Conservation (phyloP, 2,329 filamentous ascomycete genomes). For the Talaromyces sp. region DNA sequence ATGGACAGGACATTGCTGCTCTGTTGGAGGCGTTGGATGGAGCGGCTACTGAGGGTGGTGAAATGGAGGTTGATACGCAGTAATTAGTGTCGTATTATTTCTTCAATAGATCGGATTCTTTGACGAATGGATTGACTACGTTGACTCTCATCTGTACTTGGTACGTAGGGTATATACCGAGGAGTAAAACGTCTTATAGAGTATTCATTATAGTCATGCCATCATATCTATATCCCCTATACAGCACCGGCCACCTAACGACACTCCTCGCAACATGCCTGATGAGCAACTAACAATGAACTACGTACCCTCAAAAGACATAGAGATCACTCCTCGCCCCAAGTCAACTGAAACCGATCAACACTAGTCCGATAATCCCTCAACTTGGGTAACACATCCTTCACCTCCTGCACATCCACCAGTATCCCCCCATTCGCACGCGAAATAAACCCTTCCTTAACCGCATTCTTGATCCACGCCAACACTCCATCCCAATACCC, state of each 20-base stretch:
- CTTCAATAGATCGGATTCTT: not conserved
- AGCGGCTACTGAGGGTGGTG: constrained; percentile 45
- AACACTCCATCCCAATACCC: constrained; percentile 91
- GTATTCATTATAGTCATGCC: not conserved
- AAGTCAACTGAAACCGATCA: constrained; percentile 76
- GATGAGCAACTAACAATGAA: not conserved
- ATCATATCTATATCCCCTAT: not conserved
- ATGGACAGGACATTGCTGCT: constrained; percentile 80
- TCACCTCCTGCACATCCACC: constrained; percentile 66
- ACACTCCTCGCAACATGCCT: not conserved
- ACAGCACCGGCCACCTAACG: not conserved
- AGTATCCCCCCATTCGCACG: constrained; percentile 71
- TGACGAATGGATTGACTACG: not conserved
- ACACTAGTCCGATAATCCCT: constrained; percentile 72
- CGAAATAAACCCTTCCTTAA: constrained; percentile 74
- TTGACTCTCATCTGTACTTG: not conserved
- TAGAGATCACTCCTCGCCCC: constrained; percentile 62
- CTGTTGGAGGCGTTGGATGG: constrained; percentile 72
- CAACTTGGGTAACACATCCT: constrained; percentile 70
- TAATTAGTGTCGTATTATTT: constrained; percentile 14
- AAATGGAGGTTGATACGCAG: constrained; percentile 59
- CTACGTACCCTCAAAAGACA: not conserved
- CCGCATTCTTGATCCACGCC: constrained; percentile 74
- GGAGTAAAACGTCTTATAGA: not conserved
- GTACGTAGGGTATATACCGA: not conserved